Evolutionary conservation across 176 grass and related monocot species (phyloP).

Genomic region (Alopecurus myosuroides): DNA sequence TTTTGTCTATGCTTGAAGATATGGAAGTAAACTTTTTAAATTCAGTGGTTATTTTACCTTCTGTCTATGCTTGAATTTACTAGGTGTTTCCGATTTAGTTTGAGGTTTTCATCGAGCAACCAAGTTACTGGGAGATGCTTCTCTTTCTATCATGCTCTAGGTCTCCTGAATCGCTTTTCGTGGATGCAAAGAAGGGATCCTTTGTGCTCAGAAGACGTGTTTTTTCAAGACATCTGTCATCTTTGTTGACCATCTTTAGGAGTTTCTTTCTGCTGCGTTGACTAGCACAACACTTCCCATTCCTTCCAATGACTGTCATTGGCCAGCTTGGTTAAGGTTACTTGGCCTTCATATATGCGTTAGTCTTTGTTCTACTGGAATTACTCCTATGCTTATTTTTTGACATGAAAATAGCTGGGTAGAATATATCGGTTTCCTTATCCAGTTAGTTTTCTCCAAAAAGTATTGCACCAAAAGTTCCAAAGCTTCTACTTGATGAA

Average conservation of each 20-base stretch:
- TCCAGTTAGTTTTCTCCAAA: background rate
- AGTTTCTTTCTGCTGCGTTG: conserved; percentile 77
- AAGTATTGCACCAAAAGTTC: background rate
- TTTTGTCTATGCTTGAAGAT: no score
- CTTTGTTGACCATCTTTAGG: conserved; percentile 90
- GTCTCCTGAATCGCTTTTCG: conserved; percentile 76
- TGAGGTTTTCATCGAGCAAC: background rate
- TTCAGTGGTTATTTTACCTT: no score
- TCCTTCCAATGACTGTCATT: conserved; percentile 51
- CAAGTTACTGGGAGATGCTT: conserved; percentile 18
- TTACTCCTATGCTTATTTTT: background rate
- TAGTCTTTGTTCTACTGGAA: background rate
- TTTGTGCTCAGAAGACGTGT: conserved; percentile 44
- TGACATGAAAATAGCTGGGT: background rate
- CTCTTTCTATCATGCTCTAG: conserved; percentile 43
- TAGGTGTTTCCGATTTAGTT: background rate
- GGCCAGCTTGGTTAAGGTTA: conserved; percentile 69
- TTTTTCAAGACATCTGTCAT: conserved; percentile 86
- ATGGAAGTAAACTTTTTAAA: no score
- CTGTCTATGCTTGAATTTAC: background rate
- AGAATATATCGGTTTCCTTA: background rate
- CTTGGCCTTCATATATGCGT: background rate
- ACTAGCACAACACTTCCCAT: conserved; percentile 66
- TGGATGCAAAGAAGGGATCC: conserved; percentile 84
- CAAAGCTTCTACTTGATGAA: background rate